Base-by-base conservation (phyloP, 768 basidiomycete genomes). In the Lyophyllum shimeji region DNA sequence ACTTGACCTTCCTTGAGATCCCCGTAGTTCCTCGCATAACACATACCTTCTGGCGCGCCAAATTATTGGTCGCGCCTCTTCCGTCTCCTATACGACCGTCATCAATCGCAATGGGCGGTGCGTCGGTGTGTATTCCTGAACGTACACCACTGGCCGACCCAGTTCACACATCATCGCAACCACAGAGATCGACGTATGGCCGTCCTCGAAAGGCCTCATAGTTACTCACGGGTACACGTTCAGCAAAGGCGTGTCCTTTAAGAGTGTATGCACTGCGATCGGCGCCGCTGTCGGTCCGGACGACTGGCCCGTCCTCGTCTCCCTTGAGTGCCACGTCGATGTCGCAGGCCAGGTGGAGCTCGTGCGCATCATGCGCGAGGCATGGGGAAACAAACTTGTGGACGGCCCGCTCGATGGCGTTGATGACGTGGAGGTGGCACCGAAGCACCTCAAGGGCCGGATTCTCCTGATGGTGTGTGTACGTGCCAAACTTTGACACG, bases 101-200 rank as follows among this genome's bases (percentile, higher is more conserved):
- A 68, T 86, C 17, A 70, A 68, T 29, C 74, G 78, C 5, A 71
- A 75, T 46, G 81, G 77, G 8, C 77, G 83, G 18, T 85, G 84
- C 60, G 80, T 86, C 25, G 76, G 75, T 73, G 47, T n/a, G 69
- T 59, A 31, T 15, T 31, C 34, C 15, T 8, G 29, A 8, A 34
- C 49, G 46, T 57, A 12, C 37, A 23, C 24, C 6, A 24, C 31
- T 21, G 12, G 15, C 34, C 12, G 7, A 5, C 34, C 7, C 29
- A 29, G 29, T 29, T 23, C 37, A 7, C 31, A 21, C 48, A 23
- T 8, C 8, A 24, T 29, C 29, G 4, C 9, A 1, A 25, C 20
- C 40, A 7, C 58, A 71, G 85, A 88, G 63, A 83, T 87, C 48
- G 85, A 88, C 59, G 84, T 85, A 7, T 88, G 86, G 85, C 76